Conservation (phyloP, 2,329 filamentous ascomycete species). For the Eutypella sp. region DNA sequence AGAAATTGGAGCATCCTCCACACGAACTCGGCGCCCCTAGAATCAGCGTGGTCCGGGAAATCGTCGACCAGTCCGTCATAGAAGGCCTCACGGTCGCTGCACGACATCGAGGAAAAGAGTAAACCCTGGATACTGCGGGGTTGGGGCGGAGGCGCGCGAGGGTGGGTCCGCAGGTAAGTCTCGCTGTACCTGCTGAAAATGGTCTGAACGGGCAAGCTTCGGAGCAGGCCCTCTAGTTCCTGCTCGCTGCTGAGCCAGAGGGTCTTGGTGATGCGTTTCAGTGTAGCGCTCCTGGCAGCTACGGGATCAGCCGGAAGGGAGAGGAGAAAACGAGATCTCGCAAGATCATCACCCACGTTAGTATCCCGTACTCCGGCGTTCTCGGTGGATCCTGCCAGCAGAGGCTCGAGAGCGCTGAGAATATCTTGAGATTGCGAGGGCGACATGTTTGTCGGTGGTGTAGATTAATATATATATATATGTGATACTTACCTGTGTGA, state of each 20-base stretch:
- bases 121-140: neutral
- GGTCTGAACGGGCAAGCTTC: neutral
- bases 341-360: no score
- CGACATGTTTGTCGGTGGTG: no score
- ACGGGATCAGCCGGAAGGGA: neutral
- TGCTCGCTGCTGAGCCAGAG: neutral
- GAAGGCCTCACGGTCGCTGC: neutral
- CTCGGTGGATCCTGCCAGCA: no score
- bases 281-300: neutral
- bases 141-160: neutral
- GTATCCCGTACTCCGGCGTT: no score
- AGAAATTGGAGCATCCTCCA: neutral
- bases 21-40: neutral
- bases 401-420: no score
- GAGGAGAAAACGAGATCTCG: neutral
- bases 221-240: neutral
- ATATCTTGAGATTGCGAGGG: no score
- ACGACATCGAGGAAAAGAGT: neutral
- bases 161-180: neutral
- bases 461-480: no score
- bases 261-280: neutral
- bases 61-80: neutral
- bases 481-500: no score
- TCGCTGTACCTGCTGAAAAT: neutral
- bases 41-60: neutral